These are phyloP conservation scores for Triadica sebifera DNA, from an alignment of 345 rosid species.

Conservation along the genomic window DNA sequence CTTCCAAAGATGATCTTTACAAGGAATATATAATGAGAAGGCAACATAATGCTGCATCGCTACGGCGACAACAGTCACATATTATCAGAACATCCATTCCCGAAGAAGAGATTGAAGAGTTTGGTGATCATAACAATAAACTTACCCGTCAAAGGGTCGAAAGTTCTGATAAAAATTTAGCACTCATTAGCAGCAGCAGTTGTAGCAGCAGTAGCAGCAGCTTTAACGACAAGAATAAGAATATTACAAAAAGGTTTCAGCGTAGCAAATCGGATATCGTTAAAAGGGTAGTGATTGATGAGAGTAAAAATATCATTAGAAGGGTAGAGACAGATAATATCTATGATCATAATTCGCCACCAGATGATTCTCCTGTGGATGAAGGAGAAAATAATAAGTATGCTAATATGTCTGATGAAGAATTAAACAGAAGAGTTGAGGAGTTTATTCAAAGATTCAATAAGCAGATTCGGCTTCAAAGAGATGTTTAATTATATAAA, in stretches of 20 bases:
- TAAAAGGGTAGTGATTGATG: slow-evolving; percentile 27
- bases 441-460: slow-evolving; percentile 66
- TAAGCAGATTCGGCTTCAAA: slow-evolving; percentile 56
- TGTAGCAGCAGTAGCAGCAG: too few relatives aligned
- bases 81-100: not conserved
- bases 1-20: slow-evolving; percentile 34
- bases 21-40: slow-evolving; percentile 29
- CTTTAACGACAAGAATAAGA: slow-evolving; percentile 6
- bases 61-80: slow-evolving; percentile 12
- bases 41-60: slow-evolving; percentile 19
- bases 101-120: slow-evolving; percentile 6
- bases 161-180: slow-evolving; percentile 10
- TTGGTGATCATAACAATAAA: not conserved
- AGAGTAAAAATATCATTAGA: slow-evolving; percentile 30
- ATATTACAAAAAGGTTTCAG: slow-evolving; percentile 15
- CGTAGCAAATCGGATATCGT: slow-evolving; percentile 44
- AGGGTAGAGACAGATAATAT: slow-evolving; percentile 3
- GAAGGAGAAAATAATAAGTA: slow-evolving; percentile 48
- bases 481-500: not conserved
- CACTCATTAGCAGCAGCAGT: not conserved
- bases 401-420: slow-evolving; percentile 68
- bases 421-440: slow-evolving; percentile 64
- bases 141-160: not conserved
- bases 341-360: not conserved
- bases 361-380: not conserved